Conservation (phyloP, 2,329 filamentous ascomycete species). For the Hortaea werneckii region DNA sequence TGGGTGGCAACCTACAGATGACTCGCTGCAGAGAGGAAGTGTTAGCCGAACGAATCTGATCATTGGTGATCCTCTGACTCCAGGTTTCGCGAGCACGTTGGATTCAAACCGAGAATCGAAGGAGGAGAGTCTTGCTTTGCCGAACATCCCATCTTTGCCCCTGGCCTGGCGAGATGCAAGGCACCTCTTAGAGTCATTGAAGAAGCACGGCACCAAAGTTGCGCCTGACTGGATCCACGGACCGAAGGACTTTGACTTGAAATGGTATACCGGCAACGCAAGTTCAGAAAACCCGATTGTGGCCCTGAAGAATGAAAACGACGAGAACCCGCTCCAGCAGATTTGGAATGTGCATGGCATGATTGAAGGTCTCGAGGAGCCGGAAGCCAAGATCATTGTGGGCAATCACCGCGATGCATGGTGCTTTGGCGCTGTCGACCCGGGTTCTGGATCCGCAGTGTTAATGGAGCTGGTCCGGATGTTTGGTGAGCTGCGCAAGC, state of each 20-base stretch:
- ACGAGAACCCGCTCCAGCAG: constrained; percentile 50
- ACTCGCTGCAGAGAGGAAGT: constrained; percentile 71
- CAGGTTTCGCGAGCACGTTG: constrained; percentile 67
- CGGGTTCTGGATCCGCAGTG: constrained; percentile 79
- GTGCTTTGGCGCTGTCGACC: constrained; percentile 78
- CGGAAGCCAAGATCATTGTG: constrained; percentile 73
- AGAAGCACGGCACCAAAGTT: constrained; percentile 61
- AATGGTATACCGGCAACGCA: constrained; percentile 75
- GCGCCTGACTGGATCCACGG: constrained; percentile 65
- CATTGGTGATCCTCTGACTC: constrained; percentile 83
- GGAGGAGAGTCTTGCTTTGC: constrained; percentile 61
- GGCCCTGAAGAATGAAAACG: constrained; percentile 66
- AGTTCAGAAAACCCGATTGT: constrained; percentile 56
- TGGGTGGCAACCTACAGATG: constrained; percentile 63
- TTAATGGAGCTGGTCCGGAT: constrained; percentile 82
- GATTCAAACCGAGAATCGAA: constrained; percentile 56
- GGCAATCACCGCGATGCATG: constrained; percentile 91
- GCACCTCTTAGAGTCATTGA: constrained; percentile 61
- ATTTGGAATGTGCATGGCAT: constrained; percentile 89
- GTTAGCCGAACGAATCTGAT: constrained; percentile 77
- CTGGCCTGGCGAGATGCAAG: constrained; percentile 85
- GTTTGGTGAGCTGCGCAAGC: constrained; percentile 64
- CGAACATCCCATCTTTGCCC: constrained; percentile 80
- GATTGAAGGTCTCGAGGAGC: constrained; percentile 75
- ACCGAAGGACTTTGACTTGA: constrained; percentile 47